Evolutionary conservation across 2,329 filamentous ascomycete genomes (phyloP), one percentile per base, ranked within the genome.

Genomic region (Ampelomyces quisqualis): DNA sequence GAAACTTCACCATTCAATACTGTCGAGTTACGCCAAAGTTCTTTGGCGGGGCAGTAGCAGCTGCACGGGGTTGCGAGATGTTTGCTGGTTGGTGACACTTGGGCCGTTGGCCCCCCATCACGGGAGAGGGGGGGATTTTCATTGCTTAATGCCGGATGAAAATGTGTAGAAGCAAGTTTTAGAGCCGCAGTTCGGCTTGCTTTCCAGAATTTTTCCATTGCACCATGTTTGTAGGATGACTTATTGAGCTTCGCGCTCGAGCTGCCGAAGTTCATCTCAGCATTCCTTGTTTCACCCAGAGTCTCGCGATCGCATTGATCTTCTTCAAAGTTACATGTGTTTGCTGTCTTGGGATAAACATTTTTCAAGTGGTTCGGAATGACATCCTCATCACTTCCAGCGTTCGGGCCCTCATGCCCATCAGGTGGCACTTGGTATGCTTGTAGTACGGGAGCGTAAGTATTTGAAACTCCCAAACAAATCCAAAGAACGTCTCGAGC

Each of bases 401-500:
- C 18, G 2, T 59, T 67, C 23, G 56, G 60, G 1, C 58, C 67
- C 17, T 57, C 57, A 1, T 71, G 69, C 28, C 65, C 68, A 3
- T 50, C 20, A 3, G 63, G 60, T 8, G 64, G 66, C 3, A 46
- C 41, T 1, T 70, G 69, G 56, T 64, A 68, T 40, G 58, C 68
- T 11, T 71, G 68, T 38, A 45, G 55, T 13, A 51, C 50, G 5
- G 42, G 48, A 7, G 49, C 60, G 32, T 48, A 24, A 42, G 47
- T 15, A 14, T 9, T 8, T 8, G 2, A n/a, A 20, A 7, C 9
- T 9, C 15, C 14, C 3, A 7, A 17, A 9, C 28, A 30, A 8
- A 7, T 20, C 11, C 4, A 20, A 27, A 5, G 24, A 23, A 14
- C 17, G 7, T 20, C 15, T 9, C 29, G n/a, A 32, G 13, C 44